Percentiles rank a stretch among this genome's conserved stretches.
Evolutionary conservation across 352 stramenopile genomes (phyloP).

Genomic region (Pythium dissotocum): DNA sequence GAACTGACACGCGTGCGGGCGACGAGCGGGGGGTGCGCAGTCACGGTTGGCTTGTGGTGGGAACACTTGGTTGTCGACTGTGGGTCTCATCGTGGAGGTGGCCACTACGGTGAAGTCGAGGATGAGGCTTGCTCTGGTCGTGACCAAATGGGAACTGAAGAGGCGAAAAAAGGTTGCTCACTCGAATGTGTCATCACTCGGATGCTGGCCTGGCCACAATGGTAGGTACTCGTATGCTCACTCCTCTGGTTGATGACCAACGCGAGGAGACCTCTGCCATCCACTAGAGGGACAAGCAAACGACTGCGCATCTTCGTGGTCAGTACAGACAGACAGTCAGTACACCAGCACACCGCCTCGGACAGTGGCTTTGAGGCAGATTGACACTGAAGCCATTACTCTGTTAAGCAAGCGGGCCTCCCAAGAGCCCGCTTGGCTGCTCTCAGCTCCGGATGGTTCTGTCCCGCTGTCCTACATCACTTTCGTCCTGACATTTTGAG

Average conservation of each 20-base stretch:
- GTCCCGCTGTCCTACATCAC: not conserved
- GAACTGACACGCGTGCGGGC: slow-evolving; percentile 37
- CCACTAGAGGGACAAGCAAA: not conserved
- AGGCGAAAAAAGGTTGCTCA: not conserved
- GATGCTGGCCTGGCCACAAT: too few species aligned
- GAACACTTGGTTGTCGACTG: too few species aligned
- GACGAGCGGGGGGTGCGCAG: not conserved
- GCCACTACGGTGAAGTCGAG: too few species aligned
- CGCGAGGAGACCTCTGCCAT: too few species aligned
- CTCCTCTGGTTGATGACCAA: not conserved
- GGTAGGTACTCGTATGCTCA: too few species aligned
- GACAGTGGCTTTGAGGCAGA: too few species aligned
- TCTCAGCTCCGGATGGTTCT: not conserved
- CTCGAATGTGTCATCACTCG: too few species aligned
- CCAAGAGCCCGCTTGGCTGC: not conserved
- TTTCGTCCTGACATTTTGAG: not conserved
- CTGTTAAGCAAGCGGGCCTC: not conserved
- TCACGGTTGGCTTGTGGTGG: not conserved
- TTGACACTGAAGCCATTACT: not conserved
- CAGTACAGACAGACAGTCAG: too few species aligned
- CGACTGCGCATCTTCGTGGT: too few species aligned
- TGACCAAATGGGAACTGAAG: not conserved
- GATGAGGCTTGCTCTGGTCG: not conserved
- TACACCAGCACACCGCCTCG: too few species aligned
- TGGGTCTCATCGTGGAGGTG: too few species aligned